Percentiles rank a stretch among this genome's conserved stretches.
Conservation (phyloP, 306 rosid species). For the Fagus sylvatica region DNA sequence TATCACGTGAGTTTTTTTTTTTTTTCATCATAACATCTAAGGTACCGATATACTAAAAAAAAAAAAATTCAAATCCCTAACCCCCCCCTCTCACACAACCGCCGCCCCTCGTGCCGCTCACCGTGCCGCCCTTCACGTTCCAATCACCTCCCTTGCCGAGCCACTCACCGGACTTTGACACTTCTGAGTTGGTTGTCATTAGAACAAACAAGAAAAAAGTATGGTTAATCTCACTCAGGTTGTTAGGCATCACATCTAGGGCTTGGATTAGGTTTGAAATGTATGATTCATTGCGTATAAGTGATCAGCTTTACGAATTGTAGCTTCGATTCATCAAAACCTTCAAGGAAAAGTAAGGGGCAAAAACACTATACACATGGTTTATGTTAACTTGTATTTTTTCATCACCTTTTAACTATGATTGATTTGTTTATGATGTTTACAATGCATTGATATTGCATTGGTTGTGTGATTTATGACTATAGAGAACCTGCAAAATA, state of each 20-base stretch:
- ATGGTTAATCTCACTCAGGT: background rate
- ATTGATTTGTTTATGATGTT: background rate
- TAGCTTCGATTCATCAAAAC: too few species aligned
- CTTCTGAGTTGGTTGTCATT: background rate
- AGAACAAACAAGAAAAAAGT: too few species aligned
- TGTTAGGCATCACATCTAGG: background rate
- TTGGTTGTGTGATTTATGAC: constrained; percentile 7
- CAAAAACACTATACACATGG: background rate
- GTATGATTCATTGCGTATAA: background rate
- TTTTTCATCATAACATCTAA: too few species aligned
- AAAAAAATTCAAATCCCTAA: too few species aligned
- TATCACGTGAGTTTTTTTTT: too few species aligned
- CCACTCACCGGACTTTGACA: too few species aligned
- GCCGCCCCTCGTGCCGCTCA: too few species aligned
- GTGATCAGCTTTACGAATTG: too few species aligned
- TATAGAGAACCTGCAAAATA: constrained; percentile 55
- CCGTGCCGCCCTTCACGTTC: too few species aligned
- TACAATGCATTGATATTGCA: background rate
- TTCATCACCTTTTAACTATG: background rate
- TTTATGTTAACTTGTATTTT: background rate
- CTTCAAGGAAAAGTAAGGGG: background rate
- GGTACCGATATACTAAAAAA: too few species aligned
- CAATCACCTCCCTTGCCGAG: too few species aligned
- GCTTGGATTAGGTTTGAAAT: background rate
- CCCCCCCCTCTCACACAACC: too few species aligned